Conservation (phyloP, 768 basidiomycete species). For the Dictyophora rubrovolvata region DNA sequence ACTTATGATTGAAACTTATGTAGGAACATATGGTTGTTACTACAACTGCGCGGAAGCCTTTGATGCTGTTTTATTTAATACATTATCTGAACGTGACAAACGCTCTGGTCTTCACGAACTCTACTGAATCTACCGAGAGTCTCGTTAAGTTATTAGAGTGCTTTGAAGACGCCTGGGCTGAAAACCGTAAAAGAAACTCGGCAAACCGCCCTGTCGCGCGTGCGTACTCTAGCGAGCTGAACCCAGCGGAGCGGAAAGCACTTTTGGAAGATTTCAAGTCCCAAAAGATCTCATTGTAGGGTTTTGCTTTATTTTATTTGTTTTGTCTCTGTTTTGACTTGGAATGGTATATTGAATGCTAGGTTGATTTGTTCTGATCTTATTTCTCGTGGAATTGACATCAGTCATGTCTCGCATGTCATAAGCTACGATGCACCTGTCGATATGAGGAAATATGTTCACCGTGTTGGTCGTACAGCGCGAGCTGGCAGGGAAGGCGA, state of each 20-base stretch:
- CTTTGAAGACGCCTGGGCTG: slow-evolving; percentile 48
- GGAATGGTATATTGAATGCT: neutral
- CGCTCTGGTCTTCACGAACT: slow-evolving; percentile 93
- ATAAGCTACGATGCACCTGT: slow-evolving; percentile 92
- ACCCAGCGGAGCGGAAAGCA: slow-evolving; percentile 55
- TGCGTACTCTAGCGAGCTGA: slow-evolving; percentile 84
- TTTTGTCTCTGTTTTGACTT: neutral
- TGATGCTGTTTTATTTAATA: slow-evolving; percentile 81
- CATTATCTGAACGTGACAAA: slow-evolving; percentile 50
- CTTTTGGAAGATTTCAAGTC: slow-evolving; percentile 76
- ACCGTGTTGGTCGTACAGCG: slow-evolving; percentile 93
- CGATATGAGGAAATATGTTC: slow-evolving; percentile 98
- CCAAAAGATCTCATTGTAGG: slow-evolving; percentile 76
- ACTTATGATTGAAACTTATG: neutral
- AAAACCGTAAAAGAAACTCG: slow-evolving; percentile 8
- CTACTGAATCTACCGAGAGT: slow-evolving; percentile 78
- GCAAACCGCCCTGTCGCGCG: slow-evolving; percentile 32
- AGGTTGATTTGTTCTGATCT: slow-evolving; percentile 96
- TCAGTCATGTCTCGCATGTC: slow-evolving; percentile 85
- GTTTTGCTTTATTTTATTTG: slow-evolving; percentile 5
- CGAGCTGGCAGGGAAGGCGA: slow-evolving; percentile 81
- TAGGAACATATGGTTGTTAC: slow-evolving; percentile 86
- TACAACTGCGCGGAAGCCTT: slow-evolving; percentile 71
- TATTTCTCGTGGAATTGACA: slow-evolving; percentile 91
- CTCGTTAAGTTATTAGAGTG: slow-evolving; percentile 74